Base-by-base conservation (phyloP, 352 stramenopile species). In the Sclerospora graminicola region DNA sequence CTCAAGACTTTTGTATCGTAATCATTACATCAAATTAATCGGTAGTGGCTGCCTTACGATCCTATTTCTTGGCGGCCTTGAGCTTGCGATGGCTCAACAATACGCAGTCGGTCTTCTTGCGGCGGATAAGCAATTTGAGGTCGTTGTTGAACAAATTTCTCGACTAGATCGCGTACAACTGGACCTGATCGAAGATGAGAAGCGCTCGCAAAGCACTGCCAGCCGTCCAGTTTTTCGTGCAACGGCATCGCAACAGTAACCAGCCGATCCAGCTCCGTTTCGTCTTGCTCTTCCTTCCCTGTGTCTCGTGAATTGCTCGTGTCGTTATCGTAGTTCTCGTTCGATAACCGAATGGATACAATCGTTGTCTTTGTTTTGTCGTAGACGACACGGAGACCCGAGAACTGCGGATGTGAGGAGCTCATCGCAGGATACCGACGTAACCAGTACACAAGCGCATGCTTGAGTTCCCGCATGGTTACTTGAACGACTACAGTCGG, bases 381-480 rank as follows among this genome's bases (percentile, higher is more conserved):
- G 31, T 60, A 76, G 8, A 63, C 41, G 7, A 68, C 36, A 7
- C 44, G 54, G 32, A 84, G 51, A 34, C 65, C 68, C 5, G 81
- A 89, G 38, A 92, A 50, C 34, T 93, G 80, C 18, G 83, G 81
- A 33, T 79, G 83, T 4, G 73, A 82, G 4, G 78, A 81, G 40
- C 64, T 86, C 53, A 85, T 68, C 14, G 50, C 58, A 23, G 70
- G 71, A 30, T 71, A 80, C 14, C 62, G 60, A 24, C 54, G 60
- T 35, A 95, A 38, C 69, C 87, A 81, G 40, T 86, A 66, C 8
- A 59, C 52, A 19, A 94, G 57, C 9, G 66, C 81, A 3, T 45
- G 26, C 16, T 65, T 64, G 8, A 95, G 52, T 28, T 76, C 35
- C 3, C 37, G 6, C 16, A 72, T 52, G 5, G 51, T n/a, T 33